These are phyloP conservation scores for Bombardia bombarda DNA, from an alignment of 495 filamentous ascomycete species.

Conservation along the genomic window DNA sequence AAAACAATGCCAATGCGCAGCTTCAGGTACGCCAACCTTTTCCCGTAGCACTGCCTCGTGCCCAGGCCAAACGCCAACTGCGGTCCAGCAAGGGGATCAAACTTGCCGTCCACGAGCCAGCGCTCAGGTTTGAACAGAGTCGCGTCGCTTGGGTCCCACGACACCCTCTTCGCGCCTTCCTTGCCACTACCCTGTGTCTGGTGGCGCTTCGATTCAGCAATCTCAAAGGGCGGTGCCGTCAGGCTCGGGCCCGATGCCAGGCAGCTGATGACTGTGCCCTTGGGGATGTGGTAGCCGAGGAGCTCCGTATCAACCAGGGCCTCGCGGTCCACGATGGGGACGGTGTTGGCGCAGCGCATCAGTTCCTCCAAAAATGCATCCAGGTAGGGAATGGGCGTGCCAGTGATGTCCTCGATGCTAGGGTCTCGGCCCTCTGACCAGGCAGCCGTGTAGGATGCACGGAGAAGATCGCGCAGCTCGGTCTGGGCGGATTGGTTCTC, in stretches of 20 bases:
- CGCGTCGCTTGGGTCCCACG: too few relatives aligned
- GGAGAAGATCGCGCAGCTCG: not conserved
- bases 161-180: too few relatives aligned
- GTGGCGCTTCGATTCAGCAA: too few relatives aligned
- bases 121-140: not conserved
- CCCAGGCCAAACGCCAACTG: constrained; percentile 43
- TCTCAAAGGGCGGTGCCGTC: not conserved
- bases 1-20: not conserved
- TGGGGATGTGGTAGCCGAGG: constrained; percentile 1
- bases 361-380: constrained; percentile 5
- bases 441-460: not conserved
- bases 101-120: constrained; percentile 11
- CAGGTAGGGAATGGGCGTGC: constrained; percentile 1
- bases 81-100: constrained; percentile 23
- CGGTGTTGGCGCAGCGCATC: not conserved
- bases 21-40: not conserved
- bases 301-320: not conserved
- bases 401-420: not conserved
- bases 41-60: constrained; percentile 35
- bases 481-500: not conserved
- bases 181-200: too few relatives aligned
- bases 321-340: not conserved
- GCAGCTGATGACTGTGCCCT: not conserved
- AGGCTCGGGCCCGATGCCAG: not conserved
- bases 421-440: not conserved